phyloP scores from a whole-genome alignment of 2,329 filamentous ascomycete genomes.

The Epichloe aotearoae region DNA sequence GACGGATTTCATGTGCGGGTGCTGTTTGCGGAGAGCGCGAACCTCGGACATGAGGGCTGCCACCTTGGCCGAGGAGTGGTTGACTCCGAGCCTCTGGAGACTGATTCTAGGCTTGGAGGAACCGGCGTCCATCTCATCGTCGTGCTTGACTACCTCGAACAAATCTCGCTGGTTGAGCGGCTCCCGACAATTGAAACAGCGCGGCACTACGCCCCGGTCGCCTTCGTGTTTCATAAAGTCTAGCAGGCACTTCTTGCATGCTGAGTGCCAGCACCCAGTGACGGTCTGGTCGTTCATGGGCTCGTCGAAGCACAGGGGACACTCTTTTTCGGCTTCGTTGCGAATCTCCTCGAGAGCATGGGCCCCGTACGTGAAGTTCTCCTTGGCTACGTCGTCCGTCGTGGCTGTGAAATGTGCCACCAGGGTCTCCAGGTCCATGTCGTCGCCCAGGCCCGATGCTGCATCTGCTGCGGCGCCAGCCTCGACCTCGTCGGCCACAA shows the following conservation, averaged over 20 bases:
- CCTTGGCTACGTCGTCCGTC: constrained; percentile 51
- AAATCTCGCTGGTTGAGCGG: constrained; percentile 70
- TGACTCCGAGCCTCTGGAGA: constrained; percentile 45
- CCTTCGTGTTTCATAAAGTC: constrained; percentile 81
- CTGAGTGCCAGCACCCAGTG: constrained; percentile 94
- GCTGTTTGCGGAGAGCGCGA: constrained; percentile 49
- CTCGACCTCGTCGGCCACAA: constrained; percentile 80
- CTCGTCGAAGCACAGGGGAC: constrained; percentile 88
- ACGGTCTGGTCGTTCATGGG: constrained; percentile 92
- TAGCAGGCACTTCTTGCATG: constrained; percentile 86
- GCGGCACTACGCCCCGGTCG: constrained; percentile 59
- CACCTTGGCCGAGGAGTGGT: constrained; percentile 77
- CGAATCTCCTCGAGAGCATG: constrained; percentile 86
- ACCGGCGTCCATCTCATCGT: constrained; percentile 36
- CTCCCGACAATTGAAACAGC: constrained; percentile 85
- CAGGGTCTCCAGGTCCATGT: constrained; percentile 85
- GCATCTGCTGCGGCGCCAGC: constrained; percentile 62
- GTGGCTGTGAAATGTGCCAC: constrained; percentile 71
- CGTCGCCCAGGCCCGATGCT: constrained; percentile 71
- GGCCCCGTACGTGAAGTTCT: constrained; percentile 55
- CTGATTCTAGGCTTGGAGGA: constrained; percentile 39
- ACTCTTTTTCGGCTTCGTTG: constrained; percentile 77
- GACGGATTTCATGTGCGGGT: constrained; percentile 69
- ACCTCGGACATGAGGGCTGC: constrained; percentile 66
- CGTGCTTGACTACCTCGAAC: constrained; percentile 82